Conservation (phyloP, 495 filamentous ascomycete species). For the Daldinia concentrica region DNA sequence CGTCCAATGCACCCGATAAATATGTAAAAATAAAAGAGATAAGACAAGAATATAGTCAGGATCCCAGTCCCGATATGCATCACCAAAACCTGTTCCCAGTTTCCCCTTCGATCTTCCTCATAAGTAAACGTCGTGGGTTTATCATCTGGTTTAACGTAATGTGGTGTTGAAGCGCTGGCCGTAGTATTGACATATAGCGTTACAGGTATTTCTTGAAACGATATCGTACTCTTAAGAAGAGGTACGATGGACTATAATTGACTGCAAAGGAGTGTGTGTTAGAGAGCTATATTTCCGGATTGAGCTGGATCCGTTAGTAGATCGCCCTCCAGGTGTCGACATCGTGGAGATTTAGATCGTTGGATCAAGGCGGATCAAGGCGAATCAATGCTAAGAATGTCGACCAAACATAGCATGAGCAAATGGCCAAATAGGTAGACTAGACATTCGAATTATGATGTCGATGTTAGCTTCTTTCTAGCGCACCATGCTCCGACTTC, state of each 20-base stretch:
- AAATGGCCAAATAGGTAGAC: constrained; percentile 18
- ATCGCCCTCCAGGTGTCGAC: constrained; percentile 11
- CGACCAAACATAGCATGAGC: constrained; percentile 18
- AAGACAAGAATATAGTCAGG: constrained; percentile 34
- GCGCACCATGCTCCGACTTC: constrained; percentile 98
- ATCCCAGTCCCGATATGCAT: constrained; percentile 31
- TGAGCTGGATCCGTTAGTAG: constrained; percentile 10
- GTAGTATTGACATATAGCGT: constrained; percentile 32
- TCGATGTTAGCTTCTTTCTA: constrained; percentile 62
- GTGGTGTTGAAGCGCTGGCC: constrained; percentile 1
- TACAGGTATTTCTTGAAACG: constrained; percentile 91
- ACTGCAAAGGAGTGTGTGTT: neutral
- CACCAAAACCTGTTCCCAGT: constrained; percentile 7
- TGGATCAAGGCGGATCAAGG: constrained; percentile 23
- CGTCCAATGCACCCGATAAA: constrained; percentile 12
- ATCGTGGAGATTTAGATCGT: constrained; percentile 17
- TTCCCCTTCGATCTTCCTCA: constrained; percentile 4
- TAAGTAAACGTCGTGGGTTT: constrained; percentile 4
- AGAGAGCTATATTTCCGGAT: neutral
- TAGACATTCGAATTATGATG: constrained; percentile 20
- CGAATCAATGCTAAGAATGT: constrained; percentile 25
- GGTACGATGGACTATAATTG: constrained; percentile 67
- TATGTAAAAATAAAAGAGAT: constrained; percentile 5
- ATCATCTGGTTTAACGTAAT: constrained; percentile 28
- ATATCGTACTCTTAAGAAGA: constrained; percentile 86